Percentiles rank a stretch among this genome's conserved stretches.
These are phyloP conservation scores for Phytophthora hibernalis DNA, from an alignment of 352 stramenopile genomes.

Conservation along the genomic window DNA sequence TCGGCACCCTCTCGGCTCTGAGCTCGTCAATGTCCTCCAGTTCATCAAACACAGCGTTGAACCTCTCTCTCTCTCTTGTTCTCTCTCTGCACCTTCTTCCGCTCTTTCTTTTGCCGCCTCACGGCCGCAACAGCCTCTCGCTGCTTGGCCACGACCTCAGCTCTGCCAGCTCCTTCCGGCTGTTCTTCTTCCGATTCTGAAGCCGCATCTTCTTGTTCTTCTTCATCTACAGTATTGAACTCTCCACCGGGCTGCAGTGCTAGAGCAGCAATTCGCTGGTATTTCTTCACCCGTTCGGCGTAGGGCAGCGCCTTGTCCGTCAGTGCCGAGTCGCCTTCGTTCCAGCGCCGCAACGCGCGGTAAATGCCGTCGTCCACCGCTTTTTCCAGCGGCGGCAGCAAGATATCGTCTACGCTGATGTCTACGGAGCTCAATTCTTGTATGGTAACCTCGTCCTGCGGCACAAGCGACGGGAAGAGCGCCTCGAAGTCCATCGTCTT, in stretches of 20 bases:
- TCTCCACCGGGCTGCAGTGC: constrained; percentile 53
- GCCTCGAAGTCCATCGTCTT: constrained; percentile 44
- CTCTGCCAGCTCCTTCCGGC: constrained; percentile 15
- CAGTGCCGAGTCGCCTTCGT: constrained; percentile 53
- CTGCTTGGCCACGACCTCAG: constrained; percentile 33
- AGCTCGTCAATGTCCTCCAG: constrained; percentile 53
- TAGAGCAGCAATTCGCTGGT: constrained; percentile 61
- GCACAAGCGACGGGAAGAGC: constrained; percentile 67
- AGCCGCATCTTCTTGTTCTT: constrained; percentile 25
- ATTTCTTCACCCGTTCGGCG: constrained; percentile 62
- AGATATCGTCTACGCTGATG: constrained; percentile 59
- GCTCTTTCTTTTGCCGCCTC: constrained; percentile 27
- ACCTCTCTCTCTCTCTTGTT: constrained; percentile 38
- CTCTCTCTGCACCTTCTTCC: constrained; percentile 31
- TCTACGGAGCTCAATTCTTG: constrained; percentile 43
- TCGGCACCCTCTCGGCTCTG: constrained; percentile 51
- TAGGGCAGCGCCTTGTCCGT: constrained; percentile 63
- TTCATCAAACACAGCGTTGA: constrained; percentile 40
- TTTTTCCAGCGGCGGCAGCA: constrained; percentile 58
- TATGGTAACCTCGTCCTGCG: constrained; percentile 10
- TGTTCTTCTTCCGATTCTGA: constrained; percentile 23
- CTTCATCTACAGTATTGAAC: constrained; percentile 12
- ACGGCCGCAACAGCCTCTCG: constrained; percentile 18
- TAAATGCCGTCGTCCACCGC: constrained; percentile 66
- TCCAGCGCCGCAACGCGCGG: constrained; percentile 67